These are phyloP conservation scores for Quercus suber DNA, from an alignment of 306 rosid genomes.

Conservation along the genomic window DNA sequence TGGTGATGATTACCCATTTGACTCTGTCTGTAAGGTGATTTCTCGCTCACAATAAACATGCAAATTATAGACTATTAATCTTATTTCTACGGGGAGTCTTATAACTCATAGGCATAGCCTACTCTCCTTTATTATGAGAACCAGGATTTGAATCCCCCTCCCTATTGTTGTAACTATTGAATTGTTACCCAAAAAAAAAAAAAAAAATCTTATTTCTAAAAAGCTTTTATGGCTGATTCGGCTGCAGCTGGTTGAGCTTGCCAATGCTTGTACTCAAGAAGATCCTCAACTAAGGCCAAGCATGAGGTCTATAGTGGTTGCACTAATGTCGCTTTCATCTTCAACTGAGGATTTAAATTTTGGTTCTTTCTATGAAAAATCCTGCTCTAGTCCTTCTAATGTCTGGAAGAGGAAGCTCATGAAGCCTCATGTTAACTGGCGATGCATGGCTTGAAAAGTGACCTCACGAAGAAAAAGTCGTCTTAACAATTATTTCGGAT, in stretches of 20 bases:
- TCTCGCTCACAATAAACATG: neutral
- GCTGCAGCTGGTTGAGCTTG: conserved; percentile 61
- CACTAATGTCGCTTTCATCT: conserved; percentile 64
- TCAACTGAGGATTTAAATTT: conserved; percentile 60
- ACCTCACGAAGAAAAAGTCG: conserved; percentile 3
- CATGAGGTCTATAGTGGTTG: conserved; percentile 77
- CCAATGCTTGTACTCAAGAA: conserved; percentile 68
- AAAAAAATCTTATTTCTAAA: neutral
- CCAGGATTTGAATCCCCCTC: no score
- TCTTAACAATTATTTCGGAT: neutral
- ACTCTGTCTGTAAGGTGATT: conserved; percentile 52
- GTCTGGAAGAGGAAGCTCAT: conserved; percentile 46
- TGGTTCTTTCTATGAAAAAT: conserved; percentile 54
- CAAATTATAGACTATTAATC: neutral
- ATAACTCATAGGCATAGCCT: no score
- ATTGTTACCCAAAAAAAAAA: no score
- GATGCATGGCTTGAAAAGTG: neutral
- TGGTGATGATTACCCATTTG: conserved; percentile 43
- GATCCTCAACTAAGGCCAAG: conserved; percentile 77
- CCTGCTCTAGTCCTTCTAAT: conserved; percentile 44
- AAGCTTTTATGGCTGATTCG: neutral
- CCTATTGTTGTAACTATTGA: no score
- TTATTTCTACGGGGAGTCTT: no score
- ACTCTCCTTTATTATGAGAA: no score
- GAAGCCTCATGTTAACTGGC: neutral